Base-by-base conservation (phyloP, 2,329 filamentous ascomycete genomes). In the Alternaria sp. region DNA sequence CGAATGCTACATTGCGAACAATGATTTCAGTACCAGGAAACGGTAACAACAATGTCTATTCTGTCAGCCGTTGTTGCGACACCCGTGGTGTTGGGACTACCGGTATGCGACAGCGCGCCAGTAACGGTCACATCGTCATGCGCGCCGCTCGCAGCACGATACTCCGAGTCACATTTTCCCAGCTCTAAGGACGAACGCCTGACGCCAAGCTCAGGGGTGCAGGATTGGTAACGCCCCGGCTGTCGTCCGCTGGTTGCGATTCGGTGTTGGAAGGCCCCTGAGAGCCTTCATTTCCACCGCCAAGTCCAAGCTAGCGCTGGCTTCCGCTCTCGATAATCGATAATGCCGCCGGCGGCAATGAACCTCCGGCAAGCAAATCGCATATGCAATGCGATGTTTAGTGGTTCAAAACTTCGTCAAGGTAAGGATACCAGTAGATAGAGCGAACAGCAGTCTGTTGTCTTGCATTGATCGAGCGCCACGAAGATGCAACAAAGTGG, bases 241-340 rank as follows among this genome's bases (percentile, higher is more conserved):
- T 12, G 24, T 20, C 34, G 32, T 55, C 43, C 43, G 20, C 12
- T 49, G 47, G 22, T 8, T 38, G 39, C 39, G 41, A 59, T 54
- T 59, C 14, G 61, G 22, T 57, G 52, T 46, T 44, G 48, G 14
- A 14, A 18, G 18, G 32, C 43, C 44, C 57, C 43, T 16, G 38
- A n/a, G 14, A 48, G 20, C 42, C 42, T 58, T 61, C 51, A 60
- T 60, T 54, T 57, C 61, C 61, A 63, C 57, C 34, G 49, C 42
- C 51, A 59, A 59, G 43, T 30, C 18, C 14, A 20, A n/a, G 42
- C 22, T 30, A 48, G 22, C 24, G 34, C 42, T 57, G 53, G 53
- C 42, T 53, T 57, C 48, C 48, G 47, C 42, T 38, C 39, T 32
- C 16, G 32, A 42, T 44, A 51, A 36, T 51, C 52, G 26, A 56